Conservation (phyloP, 495 filamentous ascomycete genomes). For the Neurospora sublineolata region DNA sequence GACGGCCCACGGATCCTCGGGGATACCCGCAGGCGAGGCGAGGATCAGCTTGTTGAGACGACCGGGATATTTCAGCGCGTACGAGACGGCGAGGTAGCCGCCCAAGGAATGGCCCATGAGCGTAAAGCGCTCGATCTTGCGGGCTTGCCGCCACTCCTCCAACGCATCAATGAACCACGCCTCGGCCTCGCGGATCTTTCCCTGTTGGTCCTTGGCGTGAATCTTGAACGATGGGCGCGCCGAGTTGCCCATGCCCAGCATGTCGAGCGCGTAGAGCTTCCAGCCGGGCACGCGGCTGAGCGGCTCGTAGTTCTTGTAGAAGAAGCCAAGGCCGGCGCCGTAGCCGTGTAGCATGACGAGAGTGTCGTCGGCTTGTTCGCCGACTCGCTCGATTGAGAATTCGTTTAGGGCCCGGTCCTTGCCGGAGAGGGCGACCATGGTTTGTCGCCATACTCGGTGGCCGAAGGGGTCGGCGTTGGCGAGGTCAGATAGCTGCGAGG, state of each 20-base stretch:
- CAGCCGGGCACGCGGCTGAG: slow-evolving; percentile 66
- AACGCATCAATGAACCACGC: slow-evolving; percentile 92
- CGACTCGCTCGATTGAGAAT: slow-evolving; percentile 75
- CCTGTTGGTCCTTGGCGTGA: slow-evolving; percentile 66
- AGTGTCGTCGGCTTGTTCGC: slow-evolving; percentile 65
- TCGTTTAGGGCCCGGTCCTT: slow-evolving; percentile 86
- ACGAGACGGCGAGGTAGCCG: slow-evolving; percentile 87
- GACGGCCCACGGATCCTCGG: slow-evolving; percentile 88
- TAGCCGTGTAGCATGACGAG: slow-evolving; percentile 98
- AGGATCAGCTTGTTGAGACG: slow-evolving; percentile 91
- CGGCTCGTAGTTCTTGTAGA: slow-evolving; percentile 93
- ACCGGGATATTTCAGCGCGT: slow-evolving; percentile 91
- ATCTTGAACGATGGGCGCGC: slow-evolving; percentile 74
- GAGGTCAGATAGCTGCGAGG: slow-evolving; percentile 28
- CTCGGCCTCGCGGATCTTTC: slow-evolving; percentile 82
- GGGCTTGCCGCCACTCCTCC: slow-evolving; percentile 85
- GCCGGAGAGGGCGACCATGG: slow-evolving; percentile 72
- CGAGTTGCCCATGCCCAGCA: slow-evolving; percentile 91
- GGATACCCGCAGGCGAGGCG: slow-evolving; percentile 86
- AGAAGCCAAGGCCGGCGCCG: slow-evolving; percentile 89
- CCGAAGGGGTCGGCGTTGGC: slow-evolving; percentile 66
- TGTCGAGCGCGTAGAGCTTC: slow-evolving; percentile 84
- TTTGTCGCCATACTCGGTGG: slow-evolving; percentile 73
- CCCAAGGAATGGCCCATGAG: slow-evolving; percentile 87
- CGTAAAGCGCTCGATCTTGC: slow-evolving; percentile 85